Evolutionary conservation across 139 green algal species (phyloP).

Genomic region (Micractinium conductrix): DNA sequence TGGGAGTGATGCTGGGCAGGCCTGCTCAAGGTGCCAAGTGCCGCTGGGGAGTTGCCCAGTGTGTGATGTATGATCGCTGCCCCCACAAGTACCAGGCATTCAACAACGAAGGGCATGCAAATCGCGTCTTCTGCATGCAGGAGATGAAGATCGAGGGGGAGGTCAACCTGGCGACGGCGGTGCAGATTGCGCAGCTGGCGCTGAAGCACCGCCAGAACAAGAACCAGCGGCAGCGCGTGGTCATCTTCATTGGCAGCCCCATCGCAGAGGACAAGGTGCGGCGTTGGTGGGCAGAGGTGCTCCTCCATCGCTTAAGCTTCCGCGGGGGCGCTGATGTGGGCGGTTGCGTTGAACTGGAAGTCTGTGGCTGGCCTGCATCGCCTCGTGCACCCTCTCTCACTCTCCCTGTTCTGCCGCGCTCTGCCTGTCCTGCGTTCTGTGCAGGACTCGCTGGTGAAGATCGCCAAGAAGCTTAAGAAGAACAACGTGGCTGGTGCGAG

Average conservation of each 20-base stretch:
- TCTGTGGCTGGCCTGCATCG: no score
- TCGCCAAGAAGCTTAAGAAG: constrained; percentile 99
- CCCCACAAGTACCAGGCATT: no score
- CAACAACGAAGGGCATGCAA: no score
- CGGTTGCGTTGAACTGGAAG: no score
- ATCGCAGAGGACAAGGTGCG: constrained; percentile 85
- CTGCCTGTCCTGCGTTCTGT: no score
- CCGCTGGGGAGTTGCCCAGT: no score
- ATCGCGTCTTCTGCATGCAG: no score
- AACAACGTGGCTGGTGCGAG: constrained; percentile 99
- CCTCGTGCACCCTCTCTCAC: neutral
- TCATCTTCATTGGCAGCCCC: constrained; percentile 96
- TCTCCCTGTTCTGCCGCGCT: neutral
- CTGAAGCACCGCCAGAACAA: constrained; percentile 99
- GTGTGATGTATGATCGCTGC: no score
- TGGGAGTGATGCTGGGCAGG: no score
- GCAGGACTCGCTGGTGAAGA: constrained; percentile 91
- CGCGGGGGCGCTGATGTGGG: no score
- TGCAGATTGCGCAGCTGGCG: constrained; percentile 98
- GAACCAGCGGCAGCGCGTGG: constrained; percentile 97
- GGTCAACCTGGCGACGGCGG: constrained; percentile 79
- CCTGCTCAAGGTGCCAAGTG: no score
- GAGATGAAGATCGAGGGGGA: constrained; percentile 87
- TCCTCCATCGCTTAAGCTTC: no score
- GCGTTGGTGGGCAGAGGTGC: neutral